These are phyloP conservation scores for Trichoderma aggressivum DNA, from an alignment of 2,329 filamentous ascomycete species.

Conservation along the genomic window DNA sequence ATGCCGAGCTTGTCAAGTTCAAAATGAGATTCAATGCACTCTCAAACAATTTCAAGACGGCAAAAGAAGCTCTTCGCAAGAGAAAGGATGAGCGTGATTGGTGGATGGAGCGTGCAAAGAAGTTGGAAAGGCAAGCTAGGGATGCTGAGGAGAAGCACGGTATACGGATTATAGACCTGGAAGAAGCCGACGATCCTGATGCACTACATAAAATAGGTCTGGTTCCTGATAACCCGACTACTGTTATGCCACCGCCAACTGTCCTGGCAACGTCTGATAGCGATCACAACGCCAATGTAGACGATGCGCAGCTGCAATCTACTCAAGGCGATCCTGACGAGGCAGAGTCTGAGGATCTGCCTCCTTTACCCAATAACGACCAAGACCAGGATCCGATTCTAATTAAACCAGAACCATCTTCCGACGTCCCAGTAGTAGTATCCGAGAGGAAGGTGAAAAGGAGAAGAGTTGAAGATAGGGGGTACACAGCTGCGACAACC, in stretches of 20 bases:
- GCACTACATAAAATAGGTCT: constrained; percentile 16
- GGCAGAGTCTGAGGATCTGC: constrained; percentile 23
- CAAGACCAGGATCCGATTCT: constrained; percentile 10
- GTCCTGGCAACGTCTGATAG: constrained; percentile 13
- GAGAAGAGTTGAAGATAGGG: constrained; percentile 37
- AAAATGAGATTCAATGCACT: constrained; percentile 41
- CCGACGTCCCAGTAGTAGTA: constrained; percentile 50
- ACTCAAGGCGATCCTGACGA: constrained; percentile 23
- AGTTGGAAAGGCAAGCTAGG: constrained; percentile 43
- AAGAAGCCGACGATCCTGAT: not conserved
- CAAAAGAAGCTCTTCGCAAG: constrained; percentile 38
- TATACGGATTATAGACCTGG: constrained; percentile 30
- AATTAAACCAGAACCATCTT: constrained; percentile 53
- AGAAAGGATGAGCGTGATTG: constrained; percentile 41
- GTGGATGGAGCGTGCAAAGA: constrained; percentile 46
- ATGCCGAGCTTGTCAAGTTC: constrained; percentile 37
- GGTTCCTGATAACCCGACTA: constrained; percentile 20
- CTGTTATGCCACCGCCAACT: not conserved
- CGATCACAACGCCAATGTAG: constrained; percentile 1
- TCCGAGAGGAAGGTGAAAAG: constrained; percentile 50
- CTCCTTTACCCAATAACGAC: constrained; percentile 22
- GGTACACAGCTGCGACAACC: constrained; percentile 24
- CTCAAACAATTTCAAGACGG: constrained; percentile 39
- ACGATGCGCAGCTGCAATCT: constrained; percentile 21
- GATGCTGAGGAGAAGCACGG: constrained; percentile 40